A percentile compares a stretch with the other conserved stretches of the same genome.
Conservation (phyloP, 768 basidiomycete genomes). For the Collybia mongolica region DNA sequence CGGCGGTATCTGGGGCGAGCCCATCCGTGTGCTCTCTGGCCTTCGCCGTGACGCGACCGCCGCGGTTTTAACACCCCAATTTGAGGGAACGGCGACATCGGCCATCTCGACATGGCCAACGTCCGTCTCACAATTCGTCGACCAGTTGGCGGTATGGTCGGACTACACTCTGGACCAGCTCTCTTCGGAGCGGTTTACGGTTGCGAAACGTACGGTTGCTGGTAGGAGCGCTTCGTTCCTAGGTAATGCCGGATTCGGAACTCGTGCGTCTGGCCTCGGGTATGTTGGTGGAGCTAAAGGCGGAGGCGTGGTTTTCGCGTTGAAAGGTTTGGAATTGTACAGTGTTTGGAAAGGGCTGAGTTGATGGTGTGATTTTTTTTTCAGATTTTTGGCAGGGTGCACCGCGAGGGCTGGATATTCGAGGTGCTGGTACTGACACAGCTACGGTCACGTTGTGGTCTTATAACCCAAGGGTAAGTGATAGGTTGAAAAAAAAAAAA, state of each 20-base stretch:
- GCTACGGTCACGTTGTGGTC: conserved; percentile 35
- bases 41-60: conserved; percentile 35
- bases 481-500: too few relatives aligned
- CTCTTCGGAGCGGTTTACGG: conserved; percentile 25
- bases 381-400: conserved; percentile 39
- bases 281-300: conserved; percentile 33
- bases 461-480: conserved; percentile 30
- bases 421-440: conserved; percentile 24
- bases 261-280: conserved; percentile 31
- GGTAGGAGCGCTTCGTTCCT: conserved; percentile 27
- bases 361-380: not conserved
- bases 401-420: conserved; percentile 32
- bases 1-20: conserved; percentile 37
- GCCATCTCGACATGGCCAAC: conserved; percentile 34
- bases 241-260: conserved; percentile 30
- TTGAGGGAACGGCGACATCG: conserved; percentile 30
- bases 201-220: conserved; percentile 28
- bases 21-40: conserved; percentile 33
- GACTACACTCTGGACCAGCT: conserved; percentile 36
- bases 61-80: conserved; percentile 34
- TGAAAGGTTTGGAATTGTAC: conserved; percentile 29
- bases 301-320: conserved; percentile 33
- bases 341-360: too few relatives aligned
- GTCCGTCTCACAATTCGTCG: conserved; percentile 27
- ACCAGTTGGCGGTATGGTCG: conserved; percentile 31